phyloP scores from a whole-genome alignment of 1,139 yeast species.

The Magnusiomyces sp. region DNA sequence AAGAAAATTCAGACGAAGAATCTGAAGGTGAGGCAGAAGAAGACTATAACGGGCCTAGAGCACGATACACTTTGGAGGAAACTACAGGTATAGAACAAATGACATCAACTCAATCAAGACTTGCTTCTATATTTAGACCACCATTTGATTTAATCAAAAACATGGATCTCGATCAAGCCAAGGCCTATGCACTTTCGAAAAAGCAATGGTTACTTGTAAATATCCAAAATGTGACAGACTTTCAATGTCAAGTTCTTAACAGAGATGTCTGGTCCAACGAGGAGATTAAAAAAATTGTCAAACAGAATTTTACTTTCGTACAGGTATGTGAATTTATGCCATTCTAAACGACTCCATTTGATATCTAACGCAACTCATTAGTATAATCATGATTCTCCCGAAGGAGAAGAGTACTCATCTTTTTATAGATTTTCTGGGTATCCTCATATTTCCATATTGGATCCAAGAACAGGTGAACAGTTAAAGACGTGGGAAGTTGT shows the following conservation, averaged over 20 bases:
- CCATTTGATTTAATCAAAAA: constrained; percentile 82
- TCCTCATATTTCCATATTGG: constrained; percentile 89
- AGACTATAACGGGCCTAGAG: constrained; percentile 18
- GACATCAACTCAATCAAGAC: constrained; percentile 57
- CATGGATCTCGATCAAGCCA: constrained; percentile 63
- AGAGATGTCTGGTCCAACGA: constrained; percentile 85
- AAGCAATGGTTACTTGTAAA: constrained; percentile 82
- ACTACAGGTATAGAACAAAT: constrained; percentile 27
- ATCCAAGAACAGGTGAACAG: constrained; percentile 92
- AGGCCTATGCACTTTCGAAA: constrained; percentile 49
- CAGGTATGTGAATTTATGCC: constrained; percentile 17
- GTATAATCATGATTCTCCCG: constrained; percentile 67
- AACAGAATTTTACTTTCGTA: constrained; percentile 63
- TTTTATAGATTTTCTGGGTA: constrained; percentile 62
- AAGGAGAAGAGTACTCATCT: constrained; percentile 60
- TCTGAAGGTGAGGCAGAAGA: constrained; percentile 19
- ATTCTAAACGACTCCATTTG: constrained; percentile 5
- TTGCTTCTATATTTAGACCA: constrained; percentile 80
- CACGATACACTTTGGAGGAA: constrained; percentile 17
- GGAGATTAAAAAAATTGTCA: constrained; percentile 56
- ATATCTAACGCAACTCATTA: constrained; percentile 32
- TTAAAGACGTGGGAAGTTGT: constrained; percentile 59
- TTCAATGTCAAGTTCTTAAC: constrained; percentile 81
- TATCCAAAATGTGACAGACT: constrained; percentile 77
- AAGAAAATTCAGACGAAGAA: constrained; percentile 20